These are phyloP conservation scores for Colletotrichum sp. DNA, from an alignment of 2,329 filamentous ascomycete genomes.

Conservation along the genomic window DNA sequence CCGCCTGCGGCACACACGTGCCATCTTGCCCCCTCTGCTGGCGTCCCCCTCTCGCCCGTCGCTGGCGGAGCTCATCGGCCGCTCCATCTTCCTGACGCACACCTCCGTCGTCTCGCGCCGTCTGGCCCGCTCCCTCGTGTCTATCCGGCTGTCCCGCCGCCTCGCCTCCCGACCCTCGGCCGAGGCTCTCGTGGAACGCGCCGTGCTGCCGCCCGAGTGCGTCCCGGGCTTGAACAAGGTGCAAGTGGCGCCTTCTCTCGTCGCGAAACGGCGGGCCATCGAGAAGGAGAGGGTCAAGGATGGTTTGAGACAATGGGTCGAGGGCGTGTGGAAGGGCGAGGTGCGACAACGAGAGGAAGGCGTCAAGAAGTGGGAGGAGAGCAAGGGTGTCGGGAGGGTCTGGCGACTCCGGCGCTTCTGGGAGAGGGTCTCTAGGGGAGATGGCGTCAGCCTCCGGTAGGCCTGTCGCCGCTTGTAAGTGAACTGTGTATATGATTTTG, in stretches of 20 bases:
- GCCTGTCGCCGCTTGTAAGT: background rate
- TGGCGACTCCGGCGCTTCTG: constrained; percentile 69
- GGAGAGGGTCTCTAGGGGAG: constrained; percentile 61
- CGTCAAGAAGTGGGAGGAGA: constrained; percentile 53
- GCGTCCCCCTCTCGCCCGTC: constrained; percentile 62
- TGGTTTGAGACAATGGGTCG: constrained; percentile 68
- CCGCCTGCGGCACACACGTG: constrained; percentile 63
- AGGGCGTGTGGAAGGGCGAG: constrained; percentile 59
- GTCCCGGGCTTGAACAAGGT: constrained; percentile 49
- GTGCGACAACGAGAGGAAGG: constrained; percentile 55
- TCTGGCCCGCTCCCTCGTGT: constrained; percentile 67
- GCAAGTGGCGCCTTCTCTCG: constrained; percentile 62
- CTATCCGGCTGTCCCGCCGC: constrained; percentile 68
- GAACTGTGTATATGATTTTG: background rate
- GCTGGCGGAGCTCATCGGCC: constrained; percentile 64
- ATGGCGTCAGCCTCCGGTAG: constrained; percentile 24
- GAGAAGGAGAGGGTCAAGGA: constrained; percentile 74
- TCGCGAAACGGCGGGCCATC: constrained; percentile 66
- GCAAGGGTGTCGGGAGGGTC: constrained; percentile 59
- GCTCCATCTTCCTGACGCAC: constrained; percentile 70
- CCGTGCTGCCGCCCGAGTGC: constrained; percentile 70
- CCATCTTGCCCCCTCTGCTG: constrained; percentile 60
- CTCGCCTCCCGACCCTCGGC: constrained; percentile 65
- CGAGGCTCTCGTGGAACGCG: constrained; percentile 64
- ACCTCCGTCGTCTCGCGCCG: constrained; percentile 69